A percentile compares a stretch with the other conserved stretches of the same genome.
phyloP scores from a whole-genome alignment of 2,329 filamentous ascomycete species.

The Sphaerulina populicola region DNA sequence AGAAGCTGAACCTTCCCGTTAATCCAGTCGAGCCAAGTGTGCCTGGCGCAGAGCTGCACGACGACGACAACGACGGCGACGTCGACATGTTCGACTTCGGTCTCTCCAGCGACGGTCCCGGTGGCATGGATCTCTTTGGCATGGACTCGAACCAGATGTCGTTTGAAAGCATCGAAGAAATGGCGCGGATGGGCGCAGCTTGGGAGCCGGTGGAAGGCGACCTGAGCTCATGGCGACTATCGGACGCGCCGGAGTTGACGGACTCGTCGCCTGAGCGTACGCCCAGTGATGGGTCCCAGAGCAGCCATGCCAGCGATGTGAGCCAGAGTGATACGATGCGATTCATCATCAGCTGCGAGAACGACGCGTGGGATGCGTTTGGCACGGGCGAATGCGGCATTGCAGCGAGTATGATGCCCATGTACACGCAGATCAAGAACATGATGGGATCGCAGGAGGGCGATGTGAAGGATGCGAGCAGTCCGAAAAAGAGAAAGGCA shows the following conservation, averaged over 20 bases:
- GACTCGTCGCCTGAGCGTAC: conserved; percentile 24
- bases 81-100: conserved; percentile 12
- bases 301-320: conserved; percentile 37
- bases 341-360: conserved; percentile 17
- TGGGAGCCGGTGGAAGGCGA: conserved; percentile 3
- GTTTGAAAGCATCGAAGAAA: conserved; percentile 4
- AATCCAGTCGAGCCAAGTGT: not conserved
- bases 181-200: not conserved
- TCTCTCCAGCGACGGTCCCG: not conserved
- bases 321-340: conserved; percentile 28
- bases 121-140: conserved; percentile 1
- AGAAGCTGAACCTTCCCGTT: conserved; percentile 23
- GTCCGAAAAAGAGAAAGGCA: conserved; percentile 19
- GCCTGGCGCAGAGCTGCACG: conserved; percentile 1
- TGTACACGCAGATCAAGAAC: conserved; percentile 19
- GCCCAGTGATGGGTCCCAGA: conserved; percentile 27
- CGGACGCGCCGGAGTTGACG: conserved; percentile 1
- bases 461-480: conserved; percentile 10
- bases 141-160: conserved; percentile 7
- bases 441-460: conserved; percentile 15
- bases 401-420: conserved; percentile 17
- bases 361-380: conserved; percentile 13
- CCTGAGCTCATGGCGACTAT: conserved; percentile 5
- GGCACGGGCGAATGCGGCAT: conserved; percentile 14
- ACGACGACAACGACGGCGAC: conserved; percentile 8